Evolutionary conservation across 2,329 filamentous ascomycete genomes (phyloP), one percentile per base, ranked within the genome.

Genomic region (Sporothrix globosa): DNA sequence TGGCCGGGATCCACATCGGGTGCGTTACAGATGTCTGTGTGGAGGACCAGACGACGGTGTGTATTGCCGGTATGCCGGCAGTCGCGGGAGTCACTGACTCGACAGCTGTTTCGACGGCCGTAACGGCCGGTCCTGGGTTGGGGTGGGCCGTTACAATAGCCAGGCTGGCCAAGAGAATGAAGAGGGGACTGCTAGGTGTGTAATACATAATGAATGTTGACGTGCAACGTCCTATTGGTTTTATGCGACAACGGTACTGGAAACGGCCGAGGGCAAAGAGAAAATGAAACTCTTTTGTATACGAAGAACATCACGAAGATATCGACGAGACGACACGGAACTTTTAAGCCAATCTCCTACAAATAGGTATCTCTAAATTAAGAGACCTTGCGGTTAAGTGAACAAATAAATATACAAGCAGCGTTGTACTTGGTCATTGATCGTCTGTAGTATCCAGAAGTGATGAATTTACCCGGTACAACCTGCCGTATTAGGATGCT

Each of bases 1-100:
- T 71, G 19, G 70, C 34, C 9, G 34, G 66, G 21, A 71, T 68
- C 70, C 70, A 71, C 2, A 44, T 27, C 9, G 70, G 70, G 17
- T 71, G 30, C 5, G 58, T 56, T 17, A 71, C 67, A 6, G 67
- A 69, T 3, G 65, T 71, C 27, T 65, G 50, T 4, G 70, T 71
- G 2, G 66, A 69, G 5, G 70, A 71, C 58, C 67, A 60, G 19
- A 71, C n/a, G 34, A 66, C 54, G 7, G 70, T 71, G 56, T 27
- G 46, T 9, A 48, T n/a, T 2, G 13, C 30, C 41, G 53, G 11
- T 10, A 11, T 61, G 10, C 21, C 21, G 39, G 6, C 34, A 1
- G 30, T 60, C 4, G 34, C 56, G 17, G 56, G 56, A 14, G 19
- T 9, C 34, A 34, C 34, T 9, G 34, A 9, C 7, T 34, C 34